These are phyloP conservation scores for Xylaria sp. DNA, from an alignment of 2,329 filamentous ascomycete species.

Conservation along the genomic window DNA sequence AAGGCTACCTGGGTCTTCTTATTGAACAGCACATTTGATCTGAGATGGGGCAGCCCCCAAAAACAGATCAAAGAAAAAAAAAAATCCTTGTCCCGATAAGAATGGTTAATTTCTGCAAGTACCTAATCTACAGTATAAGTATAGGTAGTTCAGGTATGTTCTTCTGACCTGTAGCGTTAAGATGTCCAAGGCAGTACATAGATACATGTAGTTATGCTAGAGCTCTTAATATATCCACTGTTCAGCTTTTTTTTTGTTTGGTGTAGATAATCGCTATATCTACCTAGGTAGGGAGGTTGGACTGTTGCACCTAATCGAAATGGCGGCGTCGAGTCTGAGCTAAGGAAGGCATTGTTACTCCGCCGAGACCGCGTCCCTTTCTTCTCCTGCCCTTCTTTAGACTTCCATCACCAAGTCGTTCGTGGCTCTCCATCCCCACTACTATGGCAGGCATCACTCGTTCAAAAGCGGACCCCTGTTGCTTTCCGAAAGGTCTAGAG, in stretches of 20 bases:
- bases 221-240: too few species aligned
- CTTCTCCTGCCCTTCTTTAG: conserved; percentile 24
- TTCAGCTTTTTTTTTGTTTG: too few species aligned
- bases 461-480: conserved; percentile 34
- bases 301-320: background rate
- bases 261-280: background rate
- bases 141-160: too few species aligned
- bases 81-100: background rate
- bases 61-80: conserved; percentile 19
- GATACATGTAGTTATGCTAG: background rate
- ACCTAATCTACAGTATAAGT: too few species aligned
- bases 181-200: too few species aligned
- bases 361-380: conserved; percentile 15
- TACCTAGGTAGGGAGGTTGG: too few species aligned
- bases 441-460: conserved; percentile 29
- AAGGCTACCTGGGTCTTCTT: conserved; percentile 25
- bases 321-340: conserved; percentile 14
- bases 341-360: conserved; percentile 20
- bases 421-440: conserved; percentile 37
- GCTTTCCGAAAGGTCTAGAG: conserved; percentile 18
- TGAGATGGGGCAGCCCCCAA: conserved; percentile 14
- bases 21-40: conserved; percentile 24
- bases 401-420: conserved; percentile 39
- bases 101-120: background rate
- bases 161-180: too few species aligned